Percentiles rank a stretch among this genome's conserved stretches.
Evolutionary conservation across 192 early-diverging fungal genomes (phyloP).

Genomic region (Phlyctochytrium planicorne): DNA sequence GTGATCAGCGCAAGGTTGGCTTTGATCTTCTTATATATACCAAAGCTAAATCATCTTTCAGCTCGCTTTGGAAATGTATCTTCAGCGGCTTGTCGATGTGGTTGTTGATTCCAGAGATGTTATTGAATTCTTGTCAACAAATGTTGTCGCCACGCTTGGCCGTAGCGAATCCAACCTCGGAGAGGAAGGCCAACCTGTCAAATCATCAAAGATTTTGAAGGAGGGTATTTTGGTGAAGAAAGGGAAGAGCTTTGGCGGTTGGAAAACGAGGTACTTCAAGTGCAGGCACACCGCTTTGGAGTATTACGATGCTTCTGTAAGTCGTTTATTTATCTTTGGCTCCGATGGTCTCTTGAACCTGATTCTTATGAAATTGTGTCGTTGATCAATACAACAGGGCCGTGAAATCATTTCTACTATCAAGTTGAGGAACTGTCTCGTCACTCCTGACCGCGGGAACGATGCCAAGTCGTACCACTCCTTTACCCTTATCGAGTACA

Average conservation of each 20-base stretch:
- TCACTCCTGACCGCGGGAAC: constrained; percentile 48
- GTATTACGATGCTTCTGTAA: constrained; percentile 68
- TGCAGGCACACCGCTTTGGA: constrained; percentile 52
- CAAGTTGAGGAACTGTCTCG: constrained; percentile 71
- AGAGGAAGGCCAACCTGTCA: not conserved
- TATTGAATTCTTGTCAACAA: constrained; percentile 73
- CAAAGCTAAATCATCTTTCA: constrained; percentile 9
- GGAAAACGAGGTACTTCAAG: constrained; percentile 86
- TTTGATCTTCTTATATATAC: constrained; percentile 6
- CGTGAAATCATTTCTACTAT: constrained; percentile 72
- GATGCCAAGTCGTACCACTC: constrained; percentile 79
- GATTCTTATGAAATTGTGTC: not conserved
- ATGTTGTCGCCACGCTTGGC: constrained; percentile 36
- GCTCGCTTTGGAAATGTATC: constrained; percentile 77
- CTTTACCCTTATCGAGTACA: constrained; percentile 82
- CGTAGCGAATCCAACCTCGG: constrained; percentile 10
- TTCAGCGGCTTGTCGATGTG: constrained; percentile 68
- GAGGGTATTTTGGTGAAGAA: constrained; percentile 89
- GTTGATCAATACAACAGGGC: constrained; percentile 56
- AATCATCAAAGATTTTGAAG: constrained; percentile 38
- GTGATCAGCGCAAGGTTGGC: constrained; percentile 75
- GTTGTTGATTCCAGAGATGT: constrained; percentile 44
- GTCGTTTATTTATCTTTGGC: not conserved
- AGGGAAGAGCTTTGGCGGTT: constrained; percentile 96
- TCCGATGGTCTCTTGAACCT: not conserved